Conservation (phyloP, 2,329 filamentous ascomycete genomes). For the Cryphonectria nitschkei region DNA sequence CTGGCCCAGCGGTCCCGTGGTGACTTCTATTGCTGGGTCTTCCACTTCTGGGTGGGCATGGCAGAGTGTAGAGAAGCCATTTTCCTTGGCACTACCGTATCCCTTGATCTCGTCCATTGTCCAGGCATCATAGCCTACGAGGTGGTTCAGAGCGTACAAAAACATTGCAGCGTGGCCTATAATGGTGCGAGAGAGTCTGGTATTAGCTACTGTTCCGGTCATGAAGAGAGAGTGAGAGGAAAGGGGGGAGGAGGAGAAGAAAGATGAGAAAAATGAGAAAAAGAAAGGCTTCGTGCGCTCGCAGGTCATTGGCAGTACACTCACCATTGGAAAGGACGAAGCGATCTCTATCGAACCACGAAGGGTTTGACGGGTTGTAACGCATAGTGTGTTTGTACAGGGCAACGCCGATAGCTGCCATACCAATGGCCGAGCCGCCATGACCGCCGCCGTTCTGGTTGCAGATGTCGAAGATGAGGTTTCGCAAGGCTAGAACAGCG, state of each 20-base stretch:
- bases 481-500: slow-evolving; percentile 24
- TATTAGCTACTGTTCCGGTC: not conserved
- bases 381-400: slow-evolving; percentile 65
- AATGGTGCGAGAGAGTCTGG: too few species aligned
- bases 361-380: slow-evolving; percentile 58
- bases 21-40: slow-evolving; percentile 60
- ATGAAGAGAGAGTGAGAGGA: not conserved
- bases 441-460: slow-evolving; percentile 30
- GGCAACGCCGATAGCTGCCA: slow-evolving; percentile 64
- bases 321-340: slow-evolving; percentile 63
- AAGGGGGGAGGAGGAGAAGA: too few species aligned
- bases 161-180: slow-evolving; percentile 56
- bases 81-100: slow-evolving; percentile 47
- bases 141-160: slow-evolving; percentile 57
- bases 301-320: not conserved
- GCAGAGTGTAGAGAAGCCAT: slow-evolving; percentile 49
- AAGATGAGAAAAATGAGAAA: too few species aligned
- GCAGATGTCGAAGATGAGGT: slow-evolving; percentile 28
- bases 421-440: slow-evolving; percentile 56
- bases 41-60: slow-evolving; percentile 63
- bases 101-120: slow-evolving; percentile 60
- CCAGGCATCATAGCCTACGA: slow-evolving; percentile 58
- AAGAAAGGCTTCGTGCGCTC: too few species aligned
- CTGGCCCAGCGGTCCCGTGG: slow-evolving; percentile 62
- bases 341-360: slow-evolving; percentile 64